Percentiles rank a stretch among this genome's conserved stretches.
Evolutionary conservation across 1,284 basidiomycete genomes (phyloP).

Genomic region (Cryptococcus depauperatus): DNA sequence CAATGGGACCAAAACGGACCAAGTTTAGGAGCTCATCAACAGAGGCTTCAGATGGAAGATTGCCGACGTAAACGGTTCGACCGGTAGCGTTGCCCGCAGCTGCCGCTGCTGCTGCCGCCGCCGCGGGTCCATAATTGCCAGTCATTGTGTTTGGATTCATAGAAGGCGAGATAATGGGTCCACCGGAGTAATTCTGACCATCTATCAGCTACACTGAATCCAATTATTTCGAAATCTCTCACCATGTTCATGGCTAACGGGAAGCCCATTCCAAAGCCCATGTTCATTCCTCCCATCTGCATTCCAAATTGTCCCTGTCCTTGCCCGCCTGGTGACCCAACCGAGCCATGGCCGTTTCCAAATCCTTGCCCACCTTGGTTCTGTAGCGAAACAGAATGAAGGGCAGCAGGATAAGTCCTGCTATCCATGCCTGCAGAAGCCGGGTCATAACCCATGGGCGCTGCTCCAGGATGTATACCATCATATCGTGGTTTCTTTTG

Average conservation of each 20-base stretch:
- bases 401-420: no score
- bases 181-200: conserved; percentile 13
- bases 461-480: conserved; percentile 44
- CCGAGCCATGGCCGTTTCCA: background rate
- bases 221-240: background rate
- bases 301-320: background rate
- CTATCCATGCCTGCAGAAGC: no score
- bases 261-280: conserved; percentile 21
- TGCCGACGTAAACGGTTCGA: conserved; percentile 95
- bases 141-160: conserved; percentile 55
- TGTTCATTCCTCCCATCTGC: background rate
- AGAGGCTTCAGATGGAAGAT: conserved; percentile 88
- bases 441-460: no score
- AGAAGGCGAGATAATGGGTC: conserved; percentile 52
- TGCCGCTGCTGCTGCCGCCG: conserved; percentile 66
- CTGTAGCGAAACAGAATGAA: background rate
- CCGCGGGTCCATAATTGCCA: conserved; percentile 51
- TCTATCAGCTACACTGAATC: background rate
- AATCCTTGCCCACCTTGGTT: no score
- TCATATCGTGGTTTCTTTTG: conserved; percentile 76
- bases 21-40: conserved; percentile 96
- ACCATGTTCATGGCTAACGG: conserved; percentile 24
- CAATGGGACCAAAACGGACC: conserved; percentile 95
- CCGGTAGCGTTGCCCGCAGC: conserved; percentile 60
- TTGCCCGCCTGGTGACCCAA: no score